Conservation (phyloP, 352 stramenopile species). For the Phytophthora melonis region DNA sequence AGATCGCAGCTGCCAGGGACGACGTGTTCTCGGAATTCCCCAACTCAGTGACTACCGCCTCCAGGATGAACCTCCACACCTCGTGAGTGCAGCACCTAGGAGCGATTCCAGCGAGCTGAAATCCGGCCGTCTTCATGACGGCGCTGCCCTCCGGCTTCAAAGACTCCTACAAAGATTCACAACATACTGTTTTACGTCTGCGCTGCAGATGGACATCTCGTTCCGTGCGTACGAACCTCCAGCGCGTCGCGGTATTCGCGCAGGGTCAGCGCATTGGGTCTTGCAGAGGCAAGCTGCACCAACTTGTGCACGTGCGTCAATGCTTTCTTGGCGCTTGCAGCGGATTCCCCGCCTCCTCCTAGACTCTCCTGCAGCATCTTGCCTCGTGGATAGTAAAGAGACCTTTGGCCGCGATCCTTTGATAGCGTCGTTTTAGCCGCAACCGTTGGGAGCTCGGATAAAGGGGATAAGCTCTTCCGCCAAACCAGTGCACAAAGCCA, state of each 20-base stretch:
- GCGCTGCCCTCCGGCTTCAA: conserved; percentile 68
- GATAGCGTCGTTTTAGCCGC: background rate
- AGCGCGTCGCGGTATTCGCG: conserved; percentile 69
- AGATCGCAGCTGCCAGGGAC: conserved; percentile 58
- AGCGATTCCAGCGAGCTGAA: conserved; percentile 64
- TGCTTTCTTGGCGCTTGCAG: conserved; percentile 54
- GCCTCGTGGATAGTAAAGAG: background rate
- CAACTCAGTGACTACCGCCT: conserved; percentile 72
- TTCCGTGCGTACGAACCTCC: conserved; percentile 49
- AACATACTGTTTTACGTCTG: background rate
- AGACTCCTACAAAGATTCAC: conserved; percentile 54
- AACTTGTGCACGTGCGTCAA: conserved; percentile 70
- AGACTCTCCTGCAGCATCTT: conserved; percentile 62
- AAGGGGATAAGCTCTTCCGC: no score
- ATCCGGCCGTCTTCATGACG: conserved; percentile 74
- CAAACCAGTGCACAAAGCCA: no score
- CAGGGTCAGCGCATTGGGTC: conserved; percentile 64
- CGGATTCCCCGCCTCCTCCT: conserved; percentile 50
- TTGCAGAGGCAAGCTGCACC: conserved; percentile 60
- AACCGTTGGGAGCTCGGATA: background rate
- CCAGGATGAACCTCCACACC: conserved; percentile 72
- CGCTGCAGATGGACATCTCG: background rate
- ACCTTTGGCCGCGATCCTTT: background rate
- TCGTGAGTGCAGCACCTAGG: conserved; percentile 68
- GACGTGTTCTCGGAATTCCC: conserved; percentile 69